A percentile compares a stretch with the other conserved stretches of the same genome.
Conservation (phyloP, 2,329 filamentous ascomycete species). For the Alternaria triticina region DNA sequence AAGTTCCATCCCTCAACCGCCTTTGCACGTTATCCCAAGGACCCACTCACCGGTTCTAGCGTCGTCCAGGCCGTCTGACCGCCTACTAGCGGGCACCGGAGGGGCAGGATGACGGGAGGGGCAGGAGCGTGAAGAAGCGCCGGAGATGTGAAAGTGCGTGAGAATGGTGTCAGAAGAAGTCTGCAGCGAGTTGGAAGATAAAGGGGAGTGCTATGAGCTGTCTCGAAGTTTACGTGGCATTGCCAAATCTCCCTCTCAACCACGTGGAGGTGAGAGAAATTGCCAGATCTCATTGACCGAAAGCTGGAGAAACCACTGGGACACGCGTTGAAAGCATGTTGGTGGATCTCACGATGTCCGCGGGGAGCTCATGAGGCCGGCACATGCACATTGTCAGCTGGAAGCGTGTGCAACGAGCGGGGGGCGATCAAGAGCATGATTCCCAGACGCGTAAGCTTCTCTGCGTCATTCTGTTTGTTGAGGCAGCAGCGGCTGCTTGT, state of each 20-base stretch:
- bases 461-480: background rate
- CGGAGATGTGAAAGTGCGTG: background rate
- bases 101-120: background rate
- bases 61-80: conserved; percentile 8
- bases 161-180: background rate
- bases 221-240: background rate
- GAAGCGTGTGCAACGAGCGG: background rate
- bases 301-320: background rate
- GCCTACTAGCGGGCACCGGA: conserved; percentile 5
- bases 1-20: conserved; percentile 22
- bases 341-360: background rate
- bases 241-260: background rate
- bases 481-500: background rate
- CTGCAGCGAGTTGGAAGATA: background rate
- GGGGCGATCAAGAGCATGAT: background rate
- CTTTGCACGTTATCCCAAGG: conserved; percentile 8
- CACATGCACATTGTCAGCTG: background rate
- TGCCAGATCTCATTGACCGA: background rate
- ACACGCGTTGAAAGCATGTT: background rate
- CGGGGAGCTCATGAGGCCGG: background rate
- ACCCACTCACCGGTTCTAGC: conserved; percentile 16
- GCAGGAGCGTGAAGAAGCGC: background rate
- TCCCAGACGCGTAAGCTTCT: background rate
- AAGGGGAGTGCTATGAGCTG: background rate
- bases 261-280: background rate